These are phyloP conservation scores for Ajuga chamaepitys DNA, from an alignment of 257 asterid genomes.

Conservation along the genomic window DNA sequence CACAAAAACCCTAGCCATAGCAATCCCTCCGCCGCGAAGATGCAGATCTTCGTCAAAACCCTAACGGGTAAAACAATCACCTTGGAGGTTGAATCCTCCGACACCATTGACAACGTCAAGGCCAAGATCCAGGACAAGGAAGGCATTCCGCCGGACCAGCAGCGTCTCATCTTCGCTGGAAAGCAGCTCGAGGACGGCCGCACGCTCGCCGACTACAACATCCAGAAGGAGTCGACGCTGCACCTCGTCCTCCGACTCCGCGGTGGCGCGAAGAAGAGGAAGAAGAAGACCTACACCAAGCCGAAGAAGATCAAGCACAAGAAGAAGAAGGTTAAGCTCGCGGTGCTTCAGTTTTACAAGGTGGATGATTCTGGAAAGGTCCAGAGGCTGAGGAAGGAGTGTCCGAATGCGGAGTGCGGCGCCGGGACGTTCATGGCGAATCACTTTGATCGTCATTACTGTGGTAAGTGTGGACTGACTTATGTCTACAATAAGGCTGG, in stretches of 20 bases:
- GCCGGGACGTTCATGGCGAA: constrained; percentile 71
- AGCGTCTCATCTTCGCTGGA: constrained; percentile 52
- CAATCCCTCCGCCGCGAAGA: constrained; percentile 25
- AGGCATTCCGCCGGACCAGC: constrained; percentile 57
- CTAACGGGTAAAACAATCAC: constrained; percentile 69
- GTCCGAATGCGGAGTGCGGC: constrained; percentile 66
- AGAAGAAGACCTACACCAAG: constrained; percentile 76
- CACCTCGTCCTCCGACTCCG: constrained; percentile 65
- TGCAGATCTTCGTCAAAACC: constrained; percentile 83
- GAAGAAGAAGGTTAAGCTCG: constrained; percentile 64
- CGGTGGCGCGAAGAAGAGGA: constrained; percentile 70
- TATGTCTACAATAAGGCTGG: constrained; percentile 70
- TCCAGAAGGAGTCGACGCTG: constrained; percentile 66
- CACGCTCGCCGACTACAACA: constrained; percentile 58
- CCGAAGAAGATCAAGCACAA: constrained; percentile 75
- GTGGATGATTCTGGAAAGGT: constrained; percentile 65
- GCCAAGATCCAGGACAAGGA: constrained; percentile 56
- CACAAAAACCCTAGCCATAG: constrained; percentile 13
- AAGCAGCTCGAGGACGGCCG: constrained; percentile 67
- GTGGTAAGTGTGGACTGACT: constrained; percentile 71
- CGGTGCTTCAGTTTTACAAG: constrained; percentile 60
- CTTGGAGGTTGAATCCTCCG: constrained; percentile 54
- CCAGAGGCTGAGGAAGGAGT: constrained; percentile 72
- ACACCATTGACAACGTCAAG: constrained; percentile 52
- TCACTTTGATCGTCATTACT: constrained; percentile 66